Base-by-base conservation (phyloP, 2,329 filamentous ascomycete species). In the Talaromyces amestolkiae region DNA sequence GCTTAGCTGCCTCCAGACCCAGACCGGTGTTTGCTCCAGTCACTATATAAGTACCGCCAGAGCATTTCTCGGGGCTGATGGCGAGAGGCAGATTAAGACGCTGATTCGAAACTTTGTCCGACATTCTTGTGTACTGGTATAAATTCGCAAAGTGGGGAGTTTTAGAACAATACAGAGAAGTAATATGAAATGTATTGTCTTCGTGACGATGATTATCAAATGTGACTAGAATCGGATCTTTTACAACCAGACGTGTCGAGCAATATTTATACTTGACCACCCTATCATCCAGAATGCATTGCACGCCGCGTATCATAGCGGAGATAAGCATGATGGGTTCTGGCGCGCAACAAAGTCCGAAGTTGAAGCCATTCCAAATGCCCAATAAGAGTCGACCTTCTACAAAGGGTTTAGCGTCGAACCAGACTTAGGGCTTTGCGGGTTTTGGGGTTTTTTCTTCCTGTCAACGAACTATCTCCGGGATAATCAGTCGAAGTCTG, bases 1-100 rank as follows among this genome's bases (percentile, higher is more conserved):
- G 79, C 0, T 73, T 71, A 8, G 78, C 74, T 1, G 78, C 72
- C 66, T 82, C 80, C n/a, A 82, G 74, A 0, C 84, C 84, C 0
- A 86, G 72, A 0, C 84, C 84, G 0, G 70, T 72, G 65, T 84
- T 86, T 24, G 77, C 73, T 0, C 84, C 84, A 0, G 83, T 85
- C 13, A 86, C 74, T 51, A 86, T 81, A 58, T 80, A 80, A 0
- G 77, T 78, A 49, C 59, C 51, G 6, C 64, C 64, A 15, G 53
- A 41, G 24, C 59, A 53, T 11, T 56, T 63, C 63, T 80, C 73
- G 0, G 75, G 73, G 1, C 73, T 70, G n/a, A 71, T 65, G 47
- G 53, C 22, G n/a, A 66, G 51, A 24, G 64, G 64, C 9, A 66
- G 64, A 7, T 62, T 39, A 24, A 37, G 64, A n/a, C 10, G 59